These are phyloP conservation scores for Wallacemonas sp. DNA, from an alignment of 208 protist genomes.

Conservation along the genomic window DNA sequence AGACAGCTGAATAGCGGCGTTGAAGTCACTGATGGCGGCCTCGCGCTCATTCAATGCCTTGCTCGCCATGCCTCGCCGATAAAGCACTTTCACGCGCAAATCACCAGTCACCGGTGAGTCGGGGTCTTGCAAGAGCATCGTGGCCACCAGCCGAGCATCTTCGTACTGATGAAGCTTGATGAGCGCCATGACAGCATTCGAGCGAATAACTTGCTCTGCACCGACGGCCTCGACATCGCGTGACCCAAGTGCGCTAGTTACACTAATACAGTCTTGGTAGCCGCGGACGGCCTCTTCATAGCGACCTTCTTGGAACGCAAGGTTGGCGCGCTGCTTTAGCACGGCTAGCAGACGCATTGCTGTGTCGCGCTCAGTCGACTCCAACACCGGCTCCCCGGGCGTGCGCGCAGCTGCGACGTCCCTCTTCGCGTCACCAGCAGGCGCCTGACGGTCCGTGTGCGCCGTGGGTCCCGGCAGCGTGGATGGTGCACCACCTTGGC, in stretches of 20 bases:
- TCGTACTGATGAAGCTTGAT: slow-evolving; percentile 68
- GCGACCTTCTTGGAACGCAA: slow-evolving; percentile 52
- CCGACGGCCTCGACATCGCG: slow-evolving; percentile 43
- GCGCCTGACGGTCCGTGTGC: no score
- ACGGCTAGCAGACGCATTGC: slow-evolving; percentile 40
- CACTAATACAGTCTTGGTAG: slow-evolving; percentile 78
- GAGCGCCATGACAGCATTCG: slow-evolving; percentile 72
- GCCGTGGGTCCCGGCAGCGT: no score
- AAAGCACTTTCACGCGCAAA: slow-evolving; percentile 81
- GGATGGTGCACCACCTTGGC: background rate
- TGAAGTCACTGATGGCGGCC: slow-evolving; percentile 70
- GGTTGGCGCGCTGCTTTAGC: slow-evolving; percentile 64
- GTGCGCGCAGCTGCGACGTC: background rate
- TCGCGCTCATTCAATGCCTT: slow-evolving; percentile 48
- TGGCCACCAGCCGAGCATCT: slow-evolving; percentile 62
- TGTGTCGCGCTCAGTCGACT: slow-evolving; percentile 18
- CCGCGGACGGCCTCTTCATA: slow-evolving; percentile 59
- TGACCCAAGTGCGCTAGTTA: slow-evolving; percentile 43
- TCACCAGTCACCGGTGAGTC: slow-evolving; percentile 24
- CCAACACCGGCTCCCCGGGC: slow-evolving; percentile 21
- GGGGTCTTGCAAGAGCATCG: slow-evolving; percentile 62
- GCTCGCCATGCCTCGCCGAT: slow-evolving; percentile 67
- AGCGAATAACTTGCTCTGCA: slow-evolving; percentile 53
- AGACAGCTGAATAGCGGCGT: slow-evolving; percentile 61
- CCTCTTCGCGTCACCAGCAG: no score